phyloP scores from a whole-genome alignment of 345 rosid species.

The Brassica cretica region DNA sequence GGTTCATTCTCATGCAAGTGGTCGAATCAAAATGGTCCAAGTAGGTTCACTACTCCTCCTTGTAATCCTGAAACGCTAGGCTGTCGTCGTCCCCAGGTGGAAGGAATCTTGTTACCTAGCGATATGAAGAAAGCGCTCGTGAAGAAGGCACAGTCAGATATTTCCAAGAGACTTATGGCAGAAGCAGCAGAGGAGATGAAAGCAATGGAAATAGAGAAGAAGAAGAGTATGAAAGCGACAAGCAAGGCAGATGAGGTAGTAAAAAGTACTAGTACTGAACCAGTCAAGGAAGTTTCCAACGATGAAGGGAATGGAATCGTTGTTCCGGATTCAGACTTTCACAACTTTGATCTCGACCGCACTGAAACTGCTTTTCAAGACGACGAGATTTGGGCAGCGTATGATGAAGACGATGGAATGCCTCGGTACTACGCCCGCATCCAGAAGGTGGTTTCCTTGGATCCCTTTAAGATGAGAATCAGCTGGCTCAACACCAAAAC shows the following conservation, averaged over 20 bases:
- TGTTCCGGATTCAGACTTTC: constrained; percentile 95
- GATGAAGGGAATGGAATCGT: constrained; percentile 43
- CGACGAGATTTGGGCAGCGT: constrained; percentile 97
- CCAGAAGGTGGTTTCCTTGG: constrained; percentile 70
- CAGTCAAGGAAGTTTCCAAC: constrained; percentile 21
- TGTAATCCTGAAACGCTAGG: constrained; percentile 34
- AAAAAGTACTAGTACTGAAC: not conserved
- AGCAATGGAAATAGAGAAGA: constrained; percentile 33
- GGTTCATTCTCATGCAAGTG: constrained; percentile 41
- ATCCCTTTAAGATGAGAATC: constrained; percentile 81
- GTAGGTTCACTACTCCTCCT: constrained; percentile 35
- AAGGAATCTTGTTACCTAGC: constrained; percentile 48
- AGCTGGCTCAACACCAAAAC: constrained; percentile 90
- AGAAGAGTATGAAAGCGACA: constrained; percentile 31
- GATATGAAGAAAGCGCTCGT: constrained; percentile 57
- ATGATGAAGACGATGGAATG: constrained; percentile 92
- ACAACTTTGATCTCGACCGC: constrained; percentile 81
- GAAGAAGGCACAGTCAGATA: constrained; percentile 48
- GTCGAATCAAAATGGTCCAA: constrained; percentile 38
- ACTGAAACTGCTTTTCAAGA: constrained; percentile 67
- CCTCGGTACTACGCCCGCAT: constrained; percentile 95
- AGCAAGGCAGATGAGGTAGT: constrained; percentile 31
- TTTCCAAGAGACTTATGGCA: constrained; percentile 48
- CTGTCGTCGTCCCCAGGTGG: constrained; percentile 37
- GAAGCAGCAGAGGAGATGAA: constrained; percentile 32